These are phyloP conservation scores for Erodium maritimum DNA, from an alignment of 345 rosid species.

Conservation along the genomic window DNA sequence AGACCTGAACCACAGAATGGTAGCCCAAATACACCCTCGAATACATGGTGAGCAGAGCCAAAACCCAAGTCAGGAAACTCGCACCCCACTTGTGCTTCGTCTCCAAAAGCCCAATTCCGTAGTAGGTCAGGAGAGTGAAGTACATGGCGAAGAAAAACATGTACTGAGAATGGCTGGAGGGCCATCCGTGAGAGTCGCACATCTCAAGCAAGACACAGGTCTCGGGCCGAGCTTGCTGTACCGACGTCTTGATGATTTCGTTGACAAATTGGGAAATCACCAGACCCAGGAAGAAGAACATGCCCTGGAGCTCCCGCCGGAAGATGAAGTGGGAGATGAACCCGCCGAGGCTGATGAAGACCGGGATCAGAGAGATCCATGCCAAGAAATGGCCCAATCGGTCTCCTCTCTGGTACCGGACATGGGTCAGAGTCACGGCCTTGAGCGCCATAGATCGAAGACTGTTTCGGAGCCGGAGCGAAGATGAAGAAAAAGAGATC, in stretches of 20 bases:
- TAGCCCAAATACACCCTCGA: constrained; percentile 95
- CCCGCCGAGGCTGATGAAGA: constrained; percentile 83
- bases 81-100: constrained; percentile 33
- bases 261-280: constrained; percentile 67
- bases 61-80: constrained; percentile 41
- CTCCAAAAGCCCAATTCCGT: constrained; percentile 52
- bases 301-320: constrained; percentile 82
- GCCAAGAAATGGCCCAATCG: constrained; percentile 75
- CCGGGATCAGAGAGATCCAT: constrained; percentile 82
- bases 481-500: too few relatives aligned
- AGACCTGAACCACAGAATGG: constrained; percentile 76
- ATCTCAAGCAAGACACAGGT: constrained; percentile 72
- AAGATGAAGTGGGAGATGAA: constrained; percentile 82
- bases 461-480: too few relatives aligned
- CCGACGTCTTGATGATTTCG: constrained; percentile 52
- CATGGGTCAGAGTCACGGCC: constrained; percentile 84
- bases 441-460: constrained; percentile 16
- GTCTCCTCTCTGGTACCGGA: constrained; percentile 70
- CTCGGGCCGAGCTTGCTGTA: constrained; percentile 83
- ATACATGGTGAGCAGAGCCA: constrained; percentile 66
- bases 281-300: constrained; percentile 83
- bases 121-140: constrained; percentile 38
- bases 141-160: constrained; percentile 83
- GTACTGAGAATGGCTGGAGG: constrained; percentile 85
- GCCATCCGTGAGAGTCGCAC: constrained; percentile 99